Conservation (phyloP, 352 stramenopile genomes). For the Globisporangium nodosum region DNA sequence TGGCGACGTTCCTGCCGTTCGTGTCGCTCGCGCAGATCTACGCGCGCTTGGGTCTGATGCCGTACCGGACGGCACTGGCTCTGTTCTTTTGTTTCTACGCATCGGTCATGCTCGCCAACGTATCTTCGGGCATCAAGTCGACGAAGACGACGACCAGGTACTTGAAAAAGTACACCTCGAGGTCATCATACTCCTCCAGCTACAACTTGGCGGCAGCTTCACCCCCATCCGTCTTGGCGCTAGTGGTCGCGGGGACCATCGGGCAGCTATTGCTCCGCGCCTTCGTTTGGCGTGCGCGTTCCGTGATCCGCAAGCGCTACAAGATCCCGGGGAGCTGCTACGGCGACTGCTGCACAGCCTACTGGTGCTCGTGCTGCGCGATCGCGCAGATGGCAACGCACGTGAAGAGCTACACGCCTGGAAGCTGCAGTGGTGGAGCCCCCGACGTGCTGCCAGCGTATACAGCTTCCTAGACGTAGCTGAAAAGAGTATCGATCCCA, state of each 20-base stretch:
- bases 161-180: not conserved
- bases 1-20: slow-evolving; percentile 23
- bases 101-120: not conserved
- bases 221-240: not conserved
- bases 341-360: slow-evolving; percentile 9
- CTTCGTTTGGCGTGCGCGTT: slow-evolving; percentile 1
- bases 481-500: too few species aligned
- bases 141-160: not conserved
- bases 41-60: slow-evolving; percentile 14
- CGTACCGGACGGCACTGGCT: slow-evolving; percentile 6
- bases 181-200: not conserved
- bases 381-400: slow-evolving; percentile 26
- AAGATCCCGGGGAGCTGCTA: slow-evolving; percentile 10
- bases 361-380: slow-evolving; percentile 20
- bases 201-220: not conserved
- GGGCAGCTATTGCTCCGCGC: slow-evolving; percentile 2
- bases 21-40: slow-evolving; percentile 25
- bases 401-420: slow-evolving; percentile 21
- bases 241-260: not conserved
- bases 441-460: slow-evolving; percentile 11
- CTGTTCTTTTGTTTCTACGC: slow-evolving; percentile 7
- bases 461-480: too few species aligned
- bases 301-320: slow-evolving; percentile 7
- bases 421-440: slow-evolving; percentile 10
- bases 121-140: not conserved